phyloP scores from a whole-genome alignment of 805 yeast species.

The Candida suzukii region DNA sequence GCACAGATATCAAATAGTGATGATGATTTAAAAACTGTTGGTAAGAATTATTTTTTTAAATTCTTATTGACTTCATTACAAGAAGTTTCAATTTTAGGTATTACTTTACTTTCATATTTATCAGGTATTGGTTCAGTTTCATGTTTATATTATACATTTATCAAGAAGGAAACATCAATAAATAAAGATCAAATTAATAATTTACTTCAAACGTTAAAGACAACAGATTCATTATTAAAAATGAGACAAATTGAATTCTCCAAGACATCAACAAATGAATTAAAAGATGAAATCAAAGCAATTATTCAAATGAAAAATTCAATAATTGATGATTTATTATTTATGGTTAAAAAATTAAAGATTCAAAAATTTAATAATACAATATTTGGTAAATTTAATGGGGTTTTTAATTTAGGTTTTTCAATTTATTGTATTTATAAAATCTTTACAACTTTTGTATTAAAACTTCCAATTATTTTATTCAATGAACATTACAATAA shows the following conservation, averaged over 20 bases:
- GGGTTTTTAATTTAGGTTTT: constrained; percentile 17
- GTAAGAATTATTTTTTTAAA: constrained; percentile 8
- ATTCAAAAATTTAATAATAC: constrained; percentile 5
- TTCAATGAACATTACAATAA: constrained; percentile 7
- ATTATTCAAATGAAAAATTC: constrained; percentile 23
- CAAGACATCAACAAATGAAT: constrained; percentile 18
- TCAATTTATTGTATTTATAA: constrained; percentile 45
- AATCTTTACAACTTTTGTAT: constrained; percentile 32
- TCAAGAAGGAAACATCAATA: constrained; percentile 15
- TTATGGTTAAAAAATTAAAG: constrained; percentile 6
- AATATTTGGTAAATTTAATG: constrained; percentile 8
- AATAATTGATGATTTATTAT: constrained; percentile 10
- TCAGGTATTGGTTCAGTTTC: constrained; percentile 48
- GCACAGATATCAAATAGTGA: too few species aligned
- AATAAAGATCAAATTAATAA: constrained; percentile 27
- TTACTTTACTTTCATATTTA: constrained; percentile 40
- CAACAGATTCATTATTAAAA: constrained; percentile 28
- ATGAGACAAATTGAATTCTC: constrained; percentile 22
- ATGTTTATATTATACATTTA: constrained; percentile 28
- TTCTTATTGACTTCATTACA: constrained; percentile 30
- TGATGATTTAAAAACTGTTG: neutral
- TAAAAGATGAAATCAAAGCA: constrained; percentile 32
- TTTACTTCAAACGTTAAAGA: constrained; percentile 32
- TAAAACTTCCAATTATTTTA: constrained; percentile 31
- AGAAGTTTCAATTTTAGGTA: constrained; percentile 41